These are phyloP conservation scores for Cardamine chenopodiifolia DNA, from an alignment of 345 rosid genomes.

Conservation along the genomic window DNA sequence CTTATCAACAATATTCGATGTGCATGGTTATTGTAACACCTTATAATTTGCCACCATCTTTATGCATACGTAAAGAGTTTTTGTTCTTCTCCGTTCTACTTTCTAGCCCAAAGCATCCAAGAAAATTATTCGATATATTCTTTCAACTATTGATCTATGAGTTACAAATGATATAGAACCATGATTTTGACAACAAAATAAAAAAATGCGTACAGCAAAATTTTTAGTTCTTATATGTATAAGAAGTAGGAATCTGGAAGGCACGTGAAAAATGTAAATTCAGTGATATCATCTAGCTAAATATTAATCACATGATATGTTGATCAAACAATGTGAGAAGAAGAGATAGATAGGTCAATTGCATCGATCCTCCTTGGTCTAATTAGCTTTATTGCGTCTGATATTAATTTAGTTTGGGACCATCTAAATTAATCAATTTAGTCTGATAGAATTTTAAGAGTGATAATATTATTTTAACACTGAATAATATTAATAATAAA, in stretches of 20 bases:
- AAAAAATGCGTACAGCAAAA: too few relatives aligned
- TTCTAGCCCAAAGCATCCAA: too few relatives aligned
- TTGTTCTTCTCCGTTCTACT: too few relatives aligned
- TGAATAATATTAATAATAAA: background rate
- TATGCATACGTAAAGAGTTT: too few relatives aligned
- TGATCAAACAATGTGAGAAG: conserved; percentile 9
- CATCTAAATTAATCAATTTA: background rate
- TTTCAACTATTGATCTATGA: too few relatives aligned
- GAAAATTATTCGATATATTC: too few relatives aligned
- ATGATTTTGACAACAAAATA: too few relatives aligned
- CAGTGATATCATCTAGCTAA: conserved; percentile 22
- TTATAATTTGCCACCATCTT: too few relatives aligned
- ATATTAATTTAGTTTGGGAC: background rate
- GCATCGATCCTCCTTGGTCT: background rate
- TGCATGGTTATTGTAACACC: too few relatives aligned
- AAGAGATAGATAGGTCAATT: conserved; percentile 16
- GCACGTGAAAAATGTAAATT: conserved; percentile 26
- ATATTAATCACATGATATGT: conserved; percentile 40
- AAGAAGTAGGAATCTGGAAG: background rate
- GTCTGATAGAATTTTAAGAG: background rate
- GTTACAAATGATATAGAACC: too few relatives aligned
- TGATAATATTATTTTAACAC: background rate
- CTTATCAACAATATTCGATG: too few relatives aligned
- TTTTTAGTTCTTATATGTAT: too few relatives aligned
- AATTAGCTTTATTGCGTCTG: background rate